Evolutionary conservation across 805 yeast genomes (phyloP).

Genomic region (Metschnikowia arizonensis): DNA sequence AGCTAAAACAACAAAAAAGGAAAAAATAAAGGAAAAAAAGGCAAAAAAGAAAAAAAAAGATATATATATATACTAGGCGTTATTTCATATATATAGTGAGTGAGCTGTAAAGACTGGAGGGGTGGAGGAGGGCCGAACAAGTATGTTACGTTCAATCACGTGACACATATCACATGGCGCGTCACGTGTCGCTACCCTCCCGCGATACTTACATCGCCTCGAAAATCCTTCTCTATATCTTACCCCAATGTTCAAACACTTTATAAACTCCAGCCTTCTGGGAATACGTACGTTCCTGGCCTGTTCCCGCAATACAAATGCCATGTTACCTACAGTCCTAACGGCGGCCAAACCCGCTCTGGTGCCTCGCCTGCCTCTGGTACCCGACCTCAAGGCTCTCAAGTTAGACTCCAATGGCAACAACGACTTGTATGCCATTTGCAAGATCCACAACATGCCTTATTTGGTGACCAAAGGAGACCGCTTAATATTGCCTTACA

Average conservation of each 20-base stretch:
- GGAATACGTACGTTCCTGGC: constrained; percentile 1
- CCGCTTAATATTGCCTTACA: constrained; percentile 71
- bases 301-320: background rate
- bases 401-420: constrained; percentile 56
- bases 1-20: too few relatives aligned
- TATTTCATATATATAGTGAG: too few relatives aligned
- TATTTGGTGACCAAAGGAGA: constrained; percentile 92
- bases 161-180: too few relatives aligned
- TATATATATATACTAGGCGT: too few relatives aligned
- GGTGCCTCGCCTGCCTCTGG: too few relatives aligned
- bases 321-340: background rate
- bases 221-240: background rate
- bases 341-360: background rate
- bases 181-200: too few relatives aligned
- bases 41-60: too few relatives aligned
- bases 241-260: constrained; percentile 1
- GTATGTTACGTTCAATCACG: too few relatives aligned
- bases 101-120: too few relatives aligned
- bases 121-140: too few relatives aligned
- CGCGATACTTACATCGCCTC: too few relatives aligned
- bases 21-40: too few relatives aligned
- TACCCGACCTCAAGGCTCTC: constrained; percentile 52
- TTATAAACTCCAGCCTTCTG: background rate
- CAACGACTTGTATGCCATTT: constrained; percentile 68
- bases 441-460: constrained; percentile 77